Evolutionary conservation across 1,139 yeast species (phyloP).

Genomic region (Geotrichum phurueaensis): DNA sequence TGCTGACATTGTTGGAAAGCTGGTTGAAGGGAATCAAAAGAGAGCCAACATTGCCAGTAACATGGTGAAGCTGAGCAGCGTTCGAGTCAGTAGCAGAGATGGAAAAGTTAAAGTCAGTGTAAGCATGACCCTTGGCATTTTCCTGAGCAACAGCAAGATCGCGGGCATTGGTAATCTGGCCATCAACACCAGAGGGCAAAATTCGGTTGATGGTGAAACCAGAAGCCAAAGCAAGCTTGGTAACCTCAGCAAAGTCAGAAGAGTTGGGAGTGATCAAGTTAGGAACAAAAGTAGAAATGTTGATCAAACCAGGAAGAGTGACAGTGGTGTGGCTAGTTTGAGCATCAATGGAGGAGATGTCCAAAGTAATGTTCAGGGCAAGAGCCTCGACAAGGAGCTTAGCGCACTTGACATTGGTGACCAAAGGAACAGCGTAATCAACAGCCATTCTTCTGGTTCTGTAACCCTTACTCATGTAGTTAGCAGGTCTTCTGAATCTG

Average conservation of each 20-base stretch:
- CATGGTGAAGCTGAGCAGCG: conserved; percentile 54
- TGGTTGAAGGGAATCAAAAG: conserved; percentile 77
- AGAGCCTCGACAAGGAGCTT: conserved; percentile 91
- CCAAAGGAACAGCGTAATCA: conserved; percentile 94
- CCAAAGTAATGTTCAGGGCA: conserved; percentile 60
- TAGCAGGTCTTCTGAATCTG: conserved; percentile 97
- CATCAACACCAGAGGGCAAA: conserved; percentile 64
- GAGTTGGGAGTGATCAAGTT: conserved; percentile 47
- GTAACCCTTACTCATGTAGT: conserved; percentile 96
- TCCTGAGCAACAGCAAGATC: conserved; percentile 53
- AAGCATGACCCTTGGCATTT: conserved; percentile 46
- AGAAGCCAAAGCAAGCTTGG: conserved; percentile 68
- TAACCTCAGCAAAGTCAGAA: conserved; percentile 53
- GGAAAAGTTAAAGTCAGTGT: conserved; percentile 75
- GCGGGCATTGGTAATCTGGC: conserved; percentile 59
- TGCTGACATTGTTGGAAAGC: conserved; percentile 51
- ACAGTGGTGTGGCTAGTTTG: conserved; percentile 86
- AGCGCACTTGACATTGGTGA: conserved; percentile 96
- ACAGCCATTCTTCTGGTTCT: conserved; percentile 99
- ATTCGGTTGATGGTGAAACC: conserved; percentile 87
- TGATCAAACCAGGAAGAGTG: conserved; percentile 79
- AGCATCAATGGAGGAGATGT: conserved; percentile 73
- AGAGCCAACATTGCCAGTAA: conserved; percentile 66
- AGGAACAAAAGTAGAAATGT: conserved; percentile 75
- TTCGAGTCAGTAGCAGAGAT: conserved; percentile 78